These are phyloP conservation scores for Globisporangium acanthophoron DNA, from an alignment of 352 stramenopile species.

Conservation along the genomic window DNA sequence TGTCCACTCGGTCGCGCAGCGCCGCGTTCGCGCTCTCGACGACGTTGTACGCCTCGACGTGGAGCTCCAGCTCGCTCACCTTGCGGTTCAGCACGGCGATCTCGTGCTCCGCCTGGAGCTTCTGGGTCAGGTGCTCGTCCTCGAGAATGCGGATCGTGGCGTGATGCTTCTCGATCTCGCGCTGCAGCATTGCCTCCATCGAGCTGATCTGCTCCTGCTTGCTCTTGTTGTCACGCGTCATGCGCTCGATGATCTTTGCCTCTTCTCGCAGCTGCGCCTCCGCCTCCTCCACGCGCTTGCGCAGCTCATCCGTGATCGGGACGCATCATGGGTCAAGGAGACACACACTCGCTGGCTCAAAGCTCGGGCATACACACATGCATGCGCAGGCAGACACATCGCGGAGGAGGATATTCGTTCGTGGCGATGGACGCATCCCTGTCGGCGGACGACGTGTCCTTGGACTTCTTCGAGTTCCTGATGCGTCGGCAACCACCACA, in stretches of 20 bases:
- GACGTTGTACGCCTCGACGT: constrained; percentile 68
- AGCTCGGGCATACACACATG: not conserved
- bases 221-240: constrained; percentile 66
- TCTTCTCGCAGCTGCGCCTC: constrained; percentile 71
- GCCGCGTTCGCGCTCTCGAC: constrained; percentile 51
- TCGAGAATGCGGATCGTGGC: constrained; percentile 47
- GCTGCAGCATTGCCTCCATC: constrained; percentile 56
- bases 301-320: constrained; percentile 49
- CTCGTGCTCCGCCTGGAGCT: constrained; percentile 50
- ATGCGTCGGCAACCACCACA: not conserved
- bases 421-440: constrained; percentile 54
- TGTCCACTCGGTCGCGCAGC: constrained; percentile 48
- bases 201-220: constrained; percentile 70
- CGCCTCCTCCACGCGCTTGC: constrained; percentile 61
- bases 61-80: constrained; percentile 51
- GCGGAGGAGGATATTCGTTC: constrained; percentile 64
- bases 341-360: not conserved
- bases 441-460: constrained; percentile 10
- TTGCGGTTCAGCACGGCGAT: constrained; percentile 56
- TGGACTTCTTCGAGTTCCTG: constrained; percentile 14
- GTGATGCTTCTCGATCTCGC: constrained; percentile 60
- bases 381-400: not conserved
- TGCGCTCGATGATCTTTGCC: constrained; percentile 77
- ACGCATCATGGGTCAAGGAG: constrained; percentile 18
- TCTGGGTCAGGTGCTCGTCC: constrained; percentile 53